Evolutionary conservation across 2,329 filamentous ascomycete genomes (phyloP).

Genomic region (Dothideomycetidae sp.): DNA sequence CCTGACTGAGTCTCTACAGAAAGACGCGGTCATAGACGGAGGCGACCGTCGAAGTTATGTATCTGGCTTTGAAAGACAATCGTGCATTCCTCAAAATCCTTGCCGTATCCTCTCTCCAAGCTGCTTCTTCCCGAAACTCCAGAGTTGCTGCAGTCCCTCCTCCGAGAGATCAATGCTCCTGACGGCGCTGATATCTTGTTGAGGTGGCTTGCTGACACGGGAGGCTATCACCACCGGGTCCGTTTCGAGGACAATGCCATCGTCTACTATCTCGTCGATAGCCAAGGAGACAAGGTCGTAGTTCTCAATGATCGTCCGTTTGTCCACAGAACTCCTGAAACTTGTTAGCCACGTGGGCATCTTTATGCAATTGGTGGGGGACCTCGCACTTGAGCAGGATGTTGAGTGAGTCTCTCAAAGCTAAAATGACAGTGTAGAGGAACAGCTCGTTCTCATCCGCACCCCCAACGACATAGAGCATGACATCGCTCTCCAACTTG

Average conservation of each 20-base stretch:
- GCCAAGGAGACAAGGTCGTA: slow-evolving; percentile 91
- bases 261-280: slow-evolving; percentile 89
- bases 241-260: slow-evolving; percentile 93
- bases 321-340: slow-evolving; percentile 79
- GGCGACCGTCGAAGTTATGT: too few relatives aligned
- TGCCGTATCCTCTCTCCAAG: slow-evolving; percentile 82
- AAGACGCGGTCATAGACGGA: too few relatives aligned
- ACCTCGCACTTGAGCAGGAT: slow-evolving; percentile 82
- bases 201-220: slow-evolving; percentile 80
- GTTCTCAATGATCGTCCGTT: slow-evolving; percentile 95
- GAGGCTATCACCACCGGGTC: slow-evolving; percentile 89
- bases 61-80: too few relatives aligned
- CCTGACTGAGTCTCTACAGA: too few relatives aligned
- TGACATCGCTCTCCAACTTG: slow-evolving; percentile 95
- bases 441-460: slow-evolving; percentile 94
- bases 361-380: background rate
- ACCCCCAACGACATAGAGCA: slow-evolving; percentile 84
- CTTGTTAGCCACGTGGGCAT: slow-evolving; percentile 11
- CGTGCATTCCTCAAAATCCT: slow-evolving; percentile 52
- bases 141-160: slow-evolving; percentile 85
- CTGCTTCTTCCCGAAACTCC: slow-evolving; percentile 86
- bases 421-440: slow-evolving; percentile 80
- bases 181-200: slow-evolving; percentile 73
- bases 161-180: slow-evolving; percentile 92
- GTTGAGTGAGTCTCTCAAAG: slow-evolving; percentile 78